Conservation (phyloP, 2,329 filamentous ascomycete species). For the Cladosporium phlei region DNA sequence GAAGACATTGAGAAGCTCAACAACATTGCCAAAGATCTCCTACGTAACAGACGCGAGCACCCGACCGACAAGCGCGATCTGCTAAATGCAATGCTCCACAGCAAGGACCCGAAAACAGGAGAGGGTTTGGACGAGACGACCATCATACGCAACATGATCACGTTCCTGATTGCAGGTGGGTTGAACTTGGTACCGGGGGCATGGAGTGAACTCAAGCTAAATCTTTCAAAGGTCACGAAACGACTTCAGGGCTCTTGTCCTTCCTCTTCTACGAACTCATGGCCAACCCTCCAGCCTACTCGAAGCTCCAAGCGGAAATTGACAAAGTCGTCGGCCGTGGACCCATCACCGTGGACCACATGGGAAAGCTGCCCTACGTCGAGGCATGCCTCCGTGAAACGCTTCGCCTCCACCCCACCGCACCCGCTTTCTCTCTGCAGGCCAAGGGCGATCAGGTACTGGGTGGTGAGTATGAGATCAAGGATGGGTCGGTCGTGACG, state of each 20-base stretch:
- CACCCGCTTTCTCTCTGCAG: conserved; percentile 45
- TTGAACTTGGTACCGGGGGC: not conserved
- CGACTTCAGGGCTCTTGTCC: conserved; percentile 31
- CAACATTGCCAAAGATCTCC: conserved; percentile 17
- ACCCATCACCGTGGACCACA: conserved; percentile 44
- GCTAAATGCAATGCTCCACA: conserved; percentile 55
- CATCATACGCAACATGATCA: conserved; percentile 64
- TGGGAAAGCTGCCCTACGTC: conserved; percentile 49
- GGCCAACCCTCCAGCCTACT: conserved; percentile 46
- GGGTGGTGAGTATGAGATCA: conserved; percentile 35
- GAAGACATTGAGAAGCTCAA: conserved; percentile 13
- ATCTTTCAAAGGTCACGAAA: conserved; percentile 24
- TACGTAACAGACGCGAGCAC: conserved; percentile 2
- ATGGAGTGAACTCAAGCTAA: not conserved
- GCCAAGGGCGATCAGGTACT: conserved; percentile 41
- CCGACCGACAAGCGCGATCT: conserved; percentile 44
- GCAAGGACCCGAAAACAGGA: conserved; percentile 59
- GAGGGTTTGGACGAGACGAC: conserved; percentile 53
- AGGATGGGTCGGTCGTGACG: conserved; percentile 29
- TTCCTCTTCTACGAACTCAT: conserved; percentile 49
- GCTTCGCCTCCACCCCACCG: conserved; percentile 51
- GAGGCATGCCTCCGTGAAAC: conserved; percentile 52
- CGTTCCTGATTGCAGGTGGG: conserved; percentile 55
- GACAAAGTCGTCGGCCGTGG: conserved; percentile 47
- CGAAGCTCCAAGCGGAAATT: conserved; percentile 49